These are phyloP conservation scores for Chytriomyces confervae DNA, from an alignment of 192 early-diverging fungal species.

Conservation along the genomic window DNA sequence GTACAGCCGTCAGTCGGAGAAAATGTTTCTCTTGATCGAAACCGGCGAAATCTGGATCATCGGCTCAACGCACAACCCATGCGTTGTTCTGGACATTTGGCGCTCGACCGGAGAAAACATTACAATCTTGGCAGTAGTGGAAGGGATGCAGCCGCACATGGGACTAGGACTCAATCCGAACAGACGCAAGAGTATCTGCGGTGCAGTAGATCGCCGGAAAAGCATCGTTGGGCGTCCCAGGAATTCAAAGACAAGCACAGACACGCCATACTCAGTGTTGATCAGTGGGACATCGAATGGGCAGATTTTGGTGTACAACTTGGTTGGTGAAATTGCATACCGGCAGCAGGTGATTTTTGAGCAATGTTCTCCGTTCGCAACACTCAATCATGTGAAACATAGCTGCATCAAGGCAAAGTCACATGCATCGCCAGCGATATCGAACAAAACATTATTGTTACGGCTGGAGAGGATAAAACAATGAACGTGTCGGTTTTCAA, in stretches of 20 bases:
- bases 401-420: slow-evolving; percentile 53
- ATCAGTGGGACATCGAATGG: slow-evolving; percentile 58
- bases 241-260: neutral
- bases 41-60: slow-evolving; percentile 59
- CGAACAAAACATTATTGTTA: slow-evolving; percentile 45
- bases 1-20: slow-evolving; percentile 45
- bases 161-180: neutral
- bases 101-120: slow-evolving; percentile 44
- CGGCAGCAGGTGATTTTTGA: slow-evolving; percentile 47
- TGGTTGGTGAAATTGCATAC: slow-evolving; percentile 48
- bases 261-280: slow-evolving; percentile 21
- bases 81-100: slow-evolving; percentile 60
- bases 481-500: neutral
- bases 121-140: slow-evolving; percentile 40
- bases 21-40: slow-evolving; percentile 56
- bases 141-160: slow-evolving; percentile 38
- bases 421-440: slow-evolving; percentile 47
- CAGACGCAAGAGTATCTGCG: neutral
- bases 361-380: neutral
- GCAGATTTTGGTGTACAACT: slow-evolving; percentile 55
- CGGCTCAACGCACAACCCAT: slow-evolving; percentile 52
- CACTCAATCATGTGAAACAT: neutral
- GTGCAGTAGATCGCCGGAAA: neutral
- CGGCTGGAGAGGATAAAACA: slow-evolving; percentile 41
- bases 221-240: neutral